Evolutionary conservation across 257 asterid genomes (phyloP).

Genomic region (Marsdenia floribunda): DNA sequence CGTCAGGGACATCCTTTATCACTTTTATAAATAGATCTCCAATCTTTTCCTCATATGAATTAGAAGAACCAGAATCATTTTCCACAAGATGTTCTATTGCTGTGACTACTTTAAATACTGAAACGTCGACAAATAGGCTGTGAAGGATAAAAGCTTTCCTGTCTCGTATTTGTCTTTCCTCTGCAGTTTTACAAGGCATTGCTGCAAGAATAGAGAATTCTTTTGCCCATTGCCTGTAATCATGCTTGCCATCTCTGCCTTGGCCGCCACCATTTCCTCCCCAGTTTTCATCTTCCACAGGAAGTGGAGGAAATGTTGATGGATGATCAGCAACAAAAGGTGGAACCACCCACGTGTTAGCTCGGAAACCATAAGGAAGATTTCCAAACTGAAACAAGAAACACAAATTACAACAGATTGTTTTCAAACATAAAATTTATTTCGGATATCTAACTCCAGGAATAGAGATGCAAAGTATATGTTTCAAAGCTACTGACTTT

Average conservation of each 20-base stretch:
- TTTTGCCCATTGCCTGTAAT: slow-evolving; percentile 57
- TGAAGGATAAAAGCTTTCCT: slow-evolving; percentile 79
- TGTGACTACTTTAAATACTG: slow-evolving; percentile 57
- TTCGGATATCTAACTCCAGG: not conserved
- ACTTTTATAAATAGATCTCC: slow-evolving; percentile 55
- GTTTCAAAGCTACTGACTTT: slow-evolving; percentile 44
- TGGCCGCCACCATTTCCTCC: slow-evolving; percentile 87
- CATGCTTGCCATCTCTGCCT: slow-evolving; percentile 52
- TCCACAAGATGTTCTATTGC: slow-evolving; percentile 40
- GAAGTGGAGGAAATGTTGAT: slow-evolving; percentile 54
- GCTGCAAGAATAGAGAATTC: slow-evolving; percentile 58
- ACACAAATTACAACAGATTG: not conserved
- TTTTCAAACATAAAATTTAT: not conserved
- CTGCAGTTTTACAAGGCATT: slow-evolving; percentile 77
- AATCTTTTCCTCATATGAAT: slow-evolving; percentile 39
- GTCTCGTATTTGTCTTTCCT: slow-evolving; percentile 65
- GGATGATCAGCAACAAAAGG: slow-evolving; percentile 57
- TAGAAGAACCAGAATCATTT: slow-evolving; percentile 21
- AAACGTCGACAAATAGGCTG: slow-evolving; percentile 65
- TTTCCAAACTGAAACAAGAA: slow-evolving; percentile 57
- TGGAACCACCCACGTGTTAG: slow-evolving; percentile 77
- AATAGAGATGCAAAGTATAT: not conserved
- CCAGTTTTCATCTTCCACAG: slow-evolving; percentile 71
- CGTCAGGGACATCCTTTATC: slow-evolving; percentile 53
- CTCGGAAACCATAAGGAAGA: slow-evolving; percentile 79